Percentiles rank a stretch among this genome's conserved stretches.
These are phyloP conservation scores for Xylariaceae sp. DNA, from an alignment of 2,329 filamentous ascomycete genomes.

Conservation along the genomic window DNA sequence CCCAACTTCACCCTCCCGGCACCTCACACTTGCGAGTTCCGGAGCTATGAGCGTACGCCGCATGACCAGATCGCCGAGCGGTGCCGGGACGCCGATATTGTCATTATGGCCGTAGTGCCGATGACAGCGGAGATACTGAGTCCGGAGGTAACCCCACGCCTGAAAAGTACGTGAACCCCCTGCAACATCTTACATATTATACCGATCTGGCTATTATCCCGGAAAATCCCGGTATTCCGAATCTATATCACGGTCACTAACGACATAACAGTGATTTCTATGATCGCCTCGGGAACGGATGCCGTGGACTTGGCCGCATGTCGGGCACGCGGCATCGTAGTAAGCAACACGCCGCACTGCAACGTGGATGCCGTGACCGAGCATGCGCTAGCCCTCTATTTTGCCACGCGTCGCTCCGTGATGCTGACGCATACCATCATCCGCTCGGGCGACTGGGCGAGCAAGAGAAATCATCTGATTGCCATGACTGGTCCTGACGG, in stretches of 20 bases:
- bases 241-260: background rate
- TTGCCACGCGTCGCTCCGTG: conserved; percentile 35
- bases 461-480: conserved; percentile 24
- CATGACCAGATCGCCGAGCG: conserved; percentile 28
- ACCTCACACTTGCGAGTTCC: conserved; percentile 32
- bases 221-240: background rate
- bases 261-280: conserved; percentile 27
- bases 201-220: too few species aligned
- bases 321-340: conserved; percentile 29
- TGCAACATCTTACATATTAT: background rate
- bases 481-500: conserved; percentile 25
- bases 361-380: conserved; percentile 37
- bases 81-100: conserved; percentile 35
- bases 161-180: conserved; percentile 22
- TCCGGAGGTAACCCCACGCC: conserved; percentile 25
- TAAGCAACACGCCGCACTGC: conserved; percentile 36
- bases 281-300: conserved; percentile 36
- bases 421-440: conserved; percentile 29
- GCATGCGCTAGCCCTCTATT: conserved; percentile 45
- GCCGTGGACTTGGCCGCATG: conserved; percentile 35
- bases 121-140: conserved; percentile 28
- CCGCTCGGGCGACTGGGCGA: conserved; percentile 27
- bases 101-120: conserved; percentile 33
- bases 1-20: conserved; percentile 28
- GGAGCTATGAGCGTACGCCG: conserved; percentile 26